These are phyloP conservation scores for Clavariopsis aquatica DNA, from an alignment of 495 filamentous ascomycete genomes.

Conservation along the genomic window DNA sequence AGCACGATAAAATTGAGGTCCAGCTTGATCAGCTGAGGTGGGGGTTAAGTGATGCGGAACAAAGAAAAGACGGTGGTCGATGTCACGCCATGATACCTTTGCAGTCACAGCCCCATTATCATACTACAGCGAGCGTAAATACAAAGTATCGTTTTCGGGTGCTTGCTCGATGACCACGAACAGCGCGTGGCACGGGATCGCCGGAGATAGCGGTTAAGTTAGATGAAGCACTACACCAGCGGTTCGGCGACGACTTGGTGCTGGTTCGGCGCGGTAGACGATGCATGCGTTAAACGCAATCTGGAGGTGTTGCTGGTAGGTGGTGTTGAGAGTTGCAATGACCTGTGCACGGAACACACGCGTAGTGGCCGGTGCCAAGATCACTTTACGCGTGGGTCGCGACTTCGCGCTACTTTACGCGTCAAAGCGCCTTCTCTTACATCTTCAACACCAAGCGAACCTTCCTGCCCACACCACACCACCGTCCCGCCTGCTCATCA, in stretches of 20 bases:
- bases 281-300: no score
- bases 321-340: no score
- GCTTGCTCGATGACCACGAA: neutral
- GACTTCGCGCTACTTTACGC: conserved; percentile 13
- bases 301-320: no score
- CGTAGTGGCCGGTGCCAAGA: neutral
- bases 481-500: neutral
- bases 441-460: conserved; percentile 18
- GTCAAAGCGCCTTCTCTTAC: conserved; percentile 12
- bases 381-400: conserved; percentile 32
- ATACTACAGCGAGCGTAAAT: conserved; percentile 1
- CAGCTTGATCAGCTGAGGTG: neutral
- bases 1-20: neutral
- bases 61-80: neutral
- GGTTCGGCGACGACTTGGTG: neutral
- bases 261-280: neutral
- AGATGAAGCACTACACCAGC: neutral
- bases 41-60: neutral
- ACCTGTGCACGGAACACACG: neutral
- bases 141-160: neutral
- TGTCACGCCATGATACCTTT: neutral
- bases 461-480: conserved; percentile 23
- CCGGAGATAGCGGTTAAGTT: neutral
- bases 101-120: neutral
- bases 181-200: neutral